These are phyloP conservation scores for Glonium stellatum DNA, from an alignment of 495 filamentous ascomycete species.

Conservation along the genomic window DNA sequence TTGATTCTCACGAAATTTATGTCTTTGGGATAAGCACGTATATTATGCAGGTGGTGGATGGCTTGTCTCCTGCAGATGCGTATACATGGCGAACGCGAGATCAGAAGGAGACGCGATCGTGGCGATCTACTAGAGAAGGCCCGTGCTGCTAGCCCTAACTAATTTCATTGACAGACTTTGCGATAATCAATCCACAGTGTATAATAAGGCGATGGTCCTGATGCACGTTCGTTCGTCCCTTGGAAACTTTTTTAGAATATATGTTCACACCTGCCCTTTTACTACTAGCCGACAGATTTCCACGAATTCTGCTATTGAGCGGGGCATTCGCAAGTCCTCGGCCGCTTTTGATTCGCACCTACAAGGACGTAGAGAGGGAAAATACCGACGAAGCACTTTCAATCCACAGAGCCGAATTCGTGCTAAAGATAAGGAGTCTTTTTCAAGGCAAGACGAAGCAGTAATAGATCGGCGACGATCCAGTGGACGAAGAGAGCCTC, in stretches of 20 bases:
- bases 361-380: no score
- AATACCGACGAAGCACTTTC: no score
- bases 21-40: background rate
- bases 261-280: background rate
- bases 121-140: background rate
- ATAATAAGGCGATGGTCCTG: conserved; percentile 4
- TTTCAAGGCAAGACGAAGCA: background rate
- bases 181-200: background rate
- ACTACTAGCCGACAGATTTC: conserved; percentile 41
- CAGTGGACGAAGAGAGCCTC: background rate
- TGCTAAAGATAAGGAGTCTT: background rate
- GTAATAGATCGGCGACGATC: background rate
- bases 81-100: background rate
- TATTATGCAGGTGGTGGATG: background rate
- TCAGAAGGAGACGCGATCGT: background rate
- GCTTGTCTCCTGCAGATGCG: background rate
- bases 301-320: conserved; percentile 50
- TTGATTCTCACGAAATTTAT: background rate
- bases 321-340: conserved; percentile 44
- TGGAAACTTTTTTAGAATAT: background rate
- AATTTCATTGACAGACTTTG: background rate
- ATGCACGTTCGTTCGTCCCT: background rate
- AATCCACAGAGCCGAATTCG: no score
- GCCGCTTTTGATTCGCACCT: background rate
- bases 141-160: background rate